Evolutionary conservation across 2,329 filamentous ascomycete species (phyloP), one percentile per base, ranked within the genome.

Genomic region (Scolecobasidium constrictum): DNA sequence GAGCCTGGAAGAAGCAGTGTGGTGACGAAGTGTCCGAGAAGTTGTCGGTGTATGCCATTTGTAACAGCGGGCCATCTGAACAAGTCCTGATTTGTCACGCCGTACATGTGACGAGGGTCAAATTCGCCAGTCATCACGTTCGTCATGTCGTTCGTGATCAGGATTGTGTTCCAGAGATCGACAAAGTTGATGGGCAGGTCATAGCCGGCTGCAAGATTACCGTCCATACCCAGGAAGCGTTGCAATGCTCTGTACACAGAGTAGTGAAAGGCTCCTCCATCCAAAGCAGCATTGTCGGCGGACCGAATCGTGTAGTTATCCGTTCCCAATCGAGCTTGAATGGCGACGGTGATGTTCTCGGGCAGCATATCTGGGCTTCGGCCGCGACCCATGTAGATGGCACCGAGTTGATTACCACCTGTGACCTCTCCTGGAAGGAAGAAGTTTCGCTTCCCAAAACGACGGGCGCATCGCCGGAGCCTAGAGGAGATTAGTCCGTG

Each of bases 31-130:
- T 72, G 62, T 4, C 67, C 77, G 4, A 80, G 57, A 5, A 79
- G 59, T 53, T 75, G 71, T 35, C 72, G 66, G 50, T 78, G 64
- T 0, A 72, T 71, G 3, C 77, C 77, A 45, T 75, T 67, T 28
- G 64, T 61, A 18, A 81, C 62, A 7, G 73, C 67, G 6, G 76
- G 76, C 77, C 77, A 81, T 26, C 76, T 67, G 50, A 81, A 75
- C 5, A 81, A 74, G 53, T 81, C 77, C 57, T 81, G 77, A 51
- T 81, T 81, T 5, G 75, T 77, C 2, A 71, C 69, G 38, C 77
- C 77, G 51, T 72, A 80, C 67, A 81, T 71, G 52, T 81, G 77
- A 2, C 77, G 68, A 3, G 77, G 77, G 49, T 81, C 77, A 47
- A 78, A 77, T 42, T 71, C 56, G 22, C 75, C 75, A 2, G 72